Evolutionary conservation across 2,329 filamentous ascomycete genomes (phyloP).

Genomic region (Ceratocystis colombiana): DNA sequence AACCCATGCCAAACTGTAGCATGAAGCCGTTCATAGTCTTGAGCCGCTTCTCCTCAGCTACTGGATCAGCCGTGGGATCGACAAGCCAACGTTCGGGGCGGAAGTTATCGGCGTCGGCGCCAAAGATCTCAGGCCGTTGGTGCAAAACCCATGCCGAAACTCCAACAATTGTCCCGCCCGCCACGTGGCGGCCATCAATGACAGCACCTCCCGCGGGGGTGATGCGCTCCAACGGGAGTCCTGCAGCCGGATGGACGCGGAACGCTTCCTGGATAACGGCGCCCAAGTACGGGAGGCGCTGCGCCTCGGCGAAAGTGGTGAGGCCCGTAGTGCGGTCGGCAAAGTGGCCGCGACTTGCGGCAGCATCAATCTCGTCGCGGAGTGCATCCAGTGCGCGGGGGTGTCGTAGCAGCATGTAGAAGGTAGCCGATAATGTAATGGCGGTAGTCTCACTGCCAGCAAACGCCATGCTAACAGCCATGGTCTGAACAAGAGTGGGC

Average conservation of each 20-base stretch:
- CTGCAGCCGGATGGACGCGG: slow-evolving; percentile 63
- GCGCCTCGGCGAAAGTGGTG: slow-evolving; percentile 59
- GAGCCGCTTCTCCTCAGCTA: slow-evolving; percentile 43
- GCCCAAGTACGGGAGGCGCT: slow-evolving; percentile 64
- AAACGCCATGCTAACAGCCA: slow-evolving; percentile 61
- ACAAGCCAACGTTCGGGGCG: slow-evolving; percentile 58
- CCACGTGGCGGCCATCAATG: slow-evolving; percentile 52
- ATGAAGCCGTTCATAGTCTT: slow-evolving; percentile 59
- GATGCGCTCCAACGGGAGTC: slow-evolving; percentile 62
- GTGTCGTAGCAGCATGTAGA: slow-evolving; percentile 63
- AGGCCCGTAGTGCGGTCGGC: slow-evolving; percentile 45
- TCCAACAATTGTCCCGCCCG: slow-evolving; percentile 63
- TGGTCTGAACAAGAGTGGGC: slow-evolving; percentile 57
- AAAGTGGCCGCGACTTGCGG: slow-evolving; percentile 43
- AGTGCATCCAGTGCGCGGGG: slow-evolving; percentile 46
- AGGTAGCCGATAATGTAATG: slow-evolving; percentile 59
- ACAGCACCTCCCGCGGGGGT: slow-evolving; percentile 53
- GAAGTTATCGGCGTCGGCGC: slow-evolving; percentile 54
- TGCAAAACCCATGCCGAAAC: slow-evolving; percentile 69
- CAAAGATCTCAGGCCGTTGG: slow-evolving; percentile 50
- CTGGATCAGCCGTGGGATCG: slow-evolving; percentile 34
- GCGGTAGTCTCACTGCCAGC: slow-evolving; percentile 73
- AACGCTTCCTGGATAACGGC: slow-evolving; percentile 71
- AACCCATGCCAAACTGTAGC: slow-evolving; percentile 64
- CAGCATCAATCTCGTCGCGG: slow-evolving; percentile 52